Conservation (phyloP, 768 basidiomycete species). For the Crassisporium funariophilum region DNA sequence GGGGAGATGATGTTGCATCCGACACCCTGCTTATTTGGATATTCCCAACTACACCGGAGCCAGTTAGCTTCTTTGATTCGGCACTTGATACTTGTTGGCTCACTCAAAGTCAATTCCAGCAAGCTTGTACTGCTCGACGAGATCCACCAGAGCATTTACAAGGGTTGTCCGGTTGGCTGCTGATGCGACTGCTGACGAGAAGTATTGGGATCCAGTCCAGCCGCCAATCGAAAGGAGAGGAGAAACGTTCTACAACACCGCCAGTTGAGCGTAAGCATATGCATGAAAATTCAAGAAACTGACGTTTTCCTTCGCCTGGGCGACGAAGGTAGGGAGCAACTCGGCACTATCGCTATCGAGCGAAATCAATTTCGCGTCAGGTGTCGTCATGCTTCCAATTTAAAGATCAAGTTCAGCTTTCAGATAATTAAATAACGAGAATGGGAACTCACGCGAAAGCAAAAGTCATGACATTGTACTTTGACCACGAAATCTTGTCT, state of each 20-base stretch:
- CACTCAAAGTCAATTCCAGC: slow-evolving; percentile 61
- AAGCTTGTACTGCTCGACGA: slow-evolving; percentile 49
- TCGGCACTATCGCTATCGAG: slow-evolving; percentile 41
- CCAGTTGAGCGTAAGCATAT: neutral
- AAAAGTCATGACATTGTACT: slow-evolving; percentile 43
- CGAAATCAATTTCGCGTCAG: slow-evolving; percentile 27
- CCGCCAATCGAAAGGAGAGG: slow-evolving; percentile 68
- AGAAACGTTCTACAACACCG: slow-evolving; percentile 46
- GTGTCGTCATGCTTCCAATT: slow-evolving; percentile 32
- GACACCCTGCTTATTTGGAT: slow-evolving; percentile 65
- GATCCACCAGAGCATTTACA: slow-evolving; percentile 47
- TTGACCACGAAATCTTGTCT: slow-evolving; percentile 44
- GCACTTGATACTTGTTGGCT: slow-evolving; percentile 9
- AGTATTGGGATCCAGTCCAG: slow-evolving; percentile 63
- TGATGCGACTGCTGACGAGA: slow-evolving; percentile 59
- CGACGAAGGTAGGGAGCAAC: slow-evolving; percentile 56
- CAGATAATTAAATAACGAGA: neutral
- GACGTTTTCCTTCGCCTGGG: slow-evolving; percentile 41
- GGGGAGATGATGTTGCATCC: slow-evolving; percentile 61
- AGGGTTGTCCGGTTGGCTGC: slow-evolving; percentile 58
- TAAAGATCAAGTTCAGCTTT: neutral
- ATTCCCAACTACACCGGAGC: slow-evolving; percentile 72
- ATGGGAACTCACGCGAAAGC: slow-evolving; percentile 37
- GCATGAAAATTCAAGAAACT: slow-evolving; percentile 9
- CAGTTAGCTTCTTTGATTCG: neutral